Conservation (phyloP, 805 yeast genomes). For the Saturnispora ahearnii region DNA sequence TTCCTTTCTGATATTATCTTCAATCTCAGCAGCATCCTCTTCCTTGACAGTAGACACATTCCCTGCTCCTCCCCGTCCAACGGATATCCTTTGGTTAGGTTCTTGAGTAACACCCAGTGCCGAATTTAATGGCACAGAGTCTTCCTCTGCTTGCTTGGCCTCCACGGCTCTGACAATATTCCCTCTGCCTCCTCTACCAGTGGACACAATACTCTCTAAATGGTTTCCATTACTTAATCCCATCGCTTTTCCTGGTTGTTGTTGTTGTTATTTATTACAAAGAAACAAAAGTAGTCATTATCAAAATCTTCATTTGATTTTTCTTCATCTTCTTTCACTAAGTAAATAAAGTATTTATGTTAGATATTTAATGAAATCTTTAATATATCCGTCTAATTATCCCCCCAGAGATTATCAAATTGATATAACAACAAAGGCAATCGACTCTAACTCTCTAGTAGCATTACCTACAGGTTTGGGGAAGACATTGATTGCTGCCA, state of each 20-base stretch:
- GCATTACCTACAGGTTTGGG: conserved; percentile 98
- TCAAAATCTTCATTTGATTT: background rate
- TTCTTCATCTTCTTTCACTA: background rate
- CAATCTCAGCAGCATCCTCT: background rate
- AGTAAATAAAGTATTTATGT: background rate
- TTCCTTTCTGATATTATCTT: background rate
- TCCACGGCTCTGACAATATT: conserved; percentile 11
- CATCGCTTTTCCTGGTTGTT: background rate
- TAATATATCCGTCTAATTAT: conserved; percentile 73
- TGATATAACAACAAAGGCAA: conserved; percentile 63
- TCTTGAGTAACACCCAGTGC: background rate
- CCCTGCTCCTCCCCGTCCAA: conserved; percentile 32
- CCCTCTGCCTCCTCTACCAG: conserved; percentile 9
- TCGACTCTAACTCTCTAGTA: conserved; percentile 68
- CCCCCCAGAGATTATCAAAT: conserved; percentile 84
- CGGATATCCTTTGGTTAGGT: conserved; percentile 21
- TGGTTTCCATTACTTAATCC: background rate
- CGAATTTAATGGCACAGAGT: background rate
- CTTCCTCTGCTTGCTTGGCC: conserved; percentile 10
- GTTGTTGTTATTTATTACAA: background rate
- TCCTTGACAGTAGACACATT: conserved; percentile 20
- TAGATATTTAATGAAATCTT: background rate
- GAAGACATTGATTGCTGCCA: conserved; percentile 90
- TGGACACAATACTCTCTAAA: background rate
- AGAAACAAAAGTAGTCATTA: no score